Base-by-base conservation (phyloP, 441 rosid genomes). In the Pelargonium myrrhifolium region DNA sequence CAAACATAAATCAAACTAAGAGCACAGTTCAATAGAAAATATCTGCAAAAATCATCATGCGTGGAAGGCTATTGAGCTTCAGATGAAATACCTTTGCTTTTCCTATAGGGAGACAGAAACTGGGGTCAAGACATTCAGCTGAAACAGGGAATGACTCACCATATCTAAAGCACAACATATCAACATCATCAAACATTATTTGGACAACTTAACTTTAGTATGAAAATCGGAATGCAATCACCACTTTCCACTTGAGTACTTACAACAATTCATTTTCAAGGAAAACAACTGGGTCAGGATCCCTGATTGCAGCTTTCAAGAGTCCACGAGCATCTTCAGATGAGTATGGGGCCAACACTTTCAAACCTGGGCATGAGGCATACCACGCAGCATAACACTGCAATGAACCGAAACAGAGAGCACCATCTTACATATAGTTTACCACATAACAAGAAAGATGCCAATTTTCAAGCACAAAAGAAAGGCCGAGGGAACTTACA, bases 301-400 rank as follows among this genome's bases (percentile, higher is more conserved):
- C 98, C 73, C 97, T 87, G 74, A 90, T 90, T 62, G 98, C 98
- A 68, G 98, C 97, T 83, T 90, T 90, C 62, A 93, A 78, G 70
- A 90, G 90, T 64, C 99, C 98, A 47, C 96, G 92, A 51, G 95
- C 92, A 81, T 90, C 97, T 82, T 90, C 98, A 4, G 97, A 84
- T 73, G 88, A 90, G 75, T 90, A 90, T 20, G 97, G 97, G 66
- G 84, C 42, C 22, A 93, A 78, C 14, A 93, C 99, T 80, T 93
- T 93, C 76, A 93, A 81, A 28, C 98, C 98, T 45, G 97, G 96
- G 73, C 86, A 83, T 65, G 96, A 80, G 74, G 82, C 90, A 67
- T 76, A 93, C 98, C 98, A 93, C 49, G 95, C 73, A 56, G 98
- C 98, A 83, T 81, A 93, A 72, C 98, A 93, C 98, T 93, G 69